Conservation (phyloP, 148 eudicot species). For the Pouteria glomerata region DNA sequence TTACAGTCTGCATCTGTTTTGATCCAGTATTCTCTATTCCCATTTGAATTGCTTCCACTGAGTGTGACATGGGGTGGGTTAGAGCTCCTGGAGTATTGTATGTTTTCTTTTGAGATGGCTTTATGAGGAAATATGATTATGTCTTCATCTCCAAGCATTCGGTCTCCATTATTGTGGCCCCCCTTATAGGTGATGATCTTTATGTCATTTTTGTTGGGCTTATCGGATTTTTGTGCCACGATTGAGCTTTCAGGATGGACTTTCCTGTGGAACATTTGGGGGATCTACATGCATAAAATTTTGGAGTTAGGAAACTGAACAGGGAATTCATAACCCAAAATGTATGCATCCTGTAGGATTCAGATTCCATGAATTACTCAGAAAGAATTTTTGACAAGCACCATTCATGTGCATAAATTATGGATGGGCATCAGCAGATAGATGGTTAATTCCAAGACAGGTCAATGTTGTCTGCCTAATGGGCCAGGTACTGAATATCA, state of each 20-base stretch:
- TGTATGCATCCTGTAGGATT: not conserved
- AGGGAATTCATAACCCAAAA: not conserved
- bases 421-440: too few relatives aligned
- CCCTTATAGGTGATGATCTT: constrained; percentile 24
- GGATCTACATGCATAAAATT: constrained; percentile 42
- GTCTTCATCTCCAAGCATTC: constrained; percentile 27
- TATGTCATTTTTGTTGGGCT: constrained; percentile 27
- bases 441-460: too few relatives aligned
- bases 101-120: too few relatives aligned
- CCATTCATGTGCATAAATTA: too few relatives aligned
- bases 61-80: constrained; percentile 29
- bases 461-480: not conserved
- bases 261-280: constrained; percentile 69
- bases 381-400: too few relatives aligned
- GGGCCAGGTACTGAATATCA: not conserved
- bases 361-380: too few relatives aligned
- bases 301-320: constrained; percentile 3
- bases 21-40: too few relatives aligned
- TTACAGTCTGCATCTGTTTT: constrained; percentile 84
- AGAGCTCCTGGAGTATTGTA: too few relatives aligned
- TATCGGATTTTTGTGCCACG: constrained; percentile 28
- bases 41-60: constrained; percentile 25
- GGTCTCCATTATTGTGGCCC: constrained; percentile 30
- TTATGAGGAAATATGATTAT: constrained; percentile 31
- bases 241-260: constrained; percentile 71